Evolutionary conservation across 345 rosid species (phyloP).

Genomic region (Eucalyptus tenuipes): DNA sequence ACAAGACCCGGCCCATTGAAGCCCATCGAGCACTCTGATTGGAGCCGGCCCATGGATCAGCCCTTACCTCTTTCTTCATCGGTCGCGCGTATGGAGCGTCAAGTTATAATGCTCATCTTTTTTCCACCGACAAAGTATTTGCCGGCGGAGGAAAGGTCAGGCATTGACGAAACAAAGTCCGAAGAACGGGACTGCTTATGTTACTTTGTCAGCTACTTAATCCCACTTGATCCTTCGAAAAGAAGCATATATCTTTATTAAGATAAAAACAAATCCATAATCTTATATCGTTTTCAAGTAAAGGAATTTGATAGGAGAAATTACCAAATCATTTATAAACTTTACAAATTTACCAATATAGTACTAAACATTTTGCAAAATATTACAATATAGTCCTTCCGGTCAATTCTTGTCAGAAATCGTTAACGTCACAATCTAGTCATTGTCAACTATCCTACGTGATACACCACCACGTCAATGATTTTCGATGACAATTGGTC

Average conservation of each 20-base stretch:
- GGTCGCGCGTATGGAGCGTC: neutral
- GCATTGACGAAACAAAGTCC: neutral
- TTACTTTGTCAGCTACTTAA: neutral
- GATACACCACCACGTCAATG: accelerated
- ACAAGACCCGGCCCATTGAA: neutral
- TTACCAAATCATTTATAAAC: neutral
- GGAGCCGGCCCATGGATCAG: neutral
- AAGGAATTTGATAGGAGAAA: neutral
- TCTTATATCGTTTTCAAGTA: neutral
- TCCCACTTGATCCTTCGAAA: neutral
- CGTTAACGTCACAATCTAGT: accelerated
- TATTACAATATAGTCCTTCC: neutral
- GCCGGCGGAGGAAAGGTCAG: neutral
- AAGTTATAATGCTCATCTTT: too few relatives aligned
- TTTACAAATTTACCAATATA: neutral
- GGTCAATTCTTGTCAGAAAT: neutral
- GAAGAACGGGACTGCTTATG: neutral
- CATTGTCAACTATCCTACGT: neutral
- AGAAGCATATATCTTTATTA: neutral
- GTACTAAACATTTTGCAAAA: neutral
- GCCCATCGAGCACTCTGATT: neutral
- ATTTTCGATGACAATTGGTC: neutral
- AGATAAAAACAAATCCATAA: neutral
- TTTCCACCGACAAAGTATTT: neutral
- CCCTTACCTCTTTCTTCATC: neutral